Evolutionary conservation across 2,329 filamentous ascomycete genomes (phyloP), one percentile per base, ranked within the genome.

Genomic region (Torrubiellomyces zombiae): DNA sequence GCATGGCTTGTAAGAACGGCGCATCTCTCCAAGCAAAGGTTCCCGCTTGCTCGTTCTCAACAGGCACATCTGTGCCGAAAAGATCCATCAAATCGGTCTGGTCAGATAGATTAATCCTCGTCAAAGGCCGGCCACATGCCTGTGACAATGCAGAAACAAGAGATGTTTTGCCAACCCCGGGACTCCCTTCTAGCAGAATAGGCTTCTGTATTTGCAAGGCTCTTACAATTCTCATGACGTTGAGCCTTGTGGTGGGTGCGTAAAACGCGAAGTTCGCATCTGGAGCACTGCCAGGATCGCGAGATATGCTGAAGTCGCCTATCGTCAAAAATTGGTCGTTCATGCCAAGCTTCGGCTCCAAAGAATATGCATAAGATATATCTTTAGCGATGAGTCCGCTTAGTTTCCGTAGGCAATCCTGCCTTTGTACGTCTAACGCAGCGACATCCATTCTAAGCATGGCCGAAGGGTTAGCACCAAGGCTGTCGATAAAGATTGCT

Each of bases 21-120:
- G 86, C 89, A 47, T 98, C 86, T 37, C 83, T 71, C 89, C 89
- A 98, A 2, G 80, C 76, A 43, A 98, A 98, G 31, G 80, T 77
- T 1, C 89, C 89, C 6, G 83, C 77, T 40, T 79, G 73, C 1
- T 78, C 82, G n/a, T 83, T 85, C 51, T 95, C 89, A 4, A 93
- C 74, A 0, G 89, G 89, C 6, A 93, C 82, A 54, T 98, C 89
- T 0, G 86, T 93, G 30, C 89, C 89, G 46, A 98, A 98, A 1
- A 98, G 59, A 46, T 98, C 89, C 67, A 95, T 94, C 24, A 98
- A 57, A 49, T 98, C 89, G 0, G 91, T 98, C 52, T 98, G 89
- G 39, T 98, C 89, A 0, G 89, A 95, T 31, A 99, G 60, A 43
- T 99, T 99, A 51, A 99, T 94, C 39, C 89, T 69, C 1, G 83